Conservation (phyloP, 2,329 filamentous ascomycete genomes). For the Decorospora gaudefroyi region DNA sequence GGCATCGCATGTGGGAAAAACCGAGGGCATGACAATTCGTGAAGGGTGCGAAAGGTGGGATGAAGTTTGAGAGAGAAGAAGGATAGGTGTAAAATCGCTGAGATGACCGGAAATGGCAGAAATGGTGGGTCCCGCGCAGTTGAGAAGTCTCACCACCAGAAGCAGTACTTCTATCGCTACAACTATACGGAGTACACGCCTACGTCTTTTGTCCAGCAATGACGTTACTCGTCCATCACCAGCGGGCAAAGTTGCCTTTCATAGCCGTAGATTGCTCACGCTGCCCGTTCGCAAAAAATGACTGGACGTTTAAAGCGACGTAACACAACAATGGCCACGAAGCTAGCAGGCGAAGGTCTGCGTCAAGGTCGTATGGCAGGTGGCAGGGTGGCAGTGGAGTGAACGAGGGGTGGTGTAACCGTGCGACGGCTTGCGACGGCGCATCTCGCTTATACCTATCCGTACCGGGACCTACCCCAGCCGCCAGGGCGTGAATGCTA, state of each 20-base stretch:
- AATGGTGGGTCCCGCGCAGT: constrained; percentile 23
- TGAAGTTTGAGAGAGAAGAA: constrained; percentile 11
- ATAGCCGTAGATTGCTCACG: constrained; percentile 20
- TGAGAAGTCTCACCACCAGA: constrained; percentile 38
- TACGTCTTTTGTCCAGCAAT: constrained; percentile 2
- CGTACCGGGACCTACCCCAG: constrained; percentile 26
- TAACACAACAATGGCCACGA: constrained; percentile 32
- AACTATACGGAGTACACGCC: constrained; percentile 26
- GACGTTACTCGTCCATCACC: constrained; percentile 18
- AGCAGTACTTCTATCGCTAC: constrained; percentile 31
- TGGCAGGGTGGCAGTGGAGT: constrained; percentile 36
- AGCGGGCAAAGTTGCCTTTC: constrained; percentile 21
- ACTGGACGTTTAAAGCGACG: constrained; percentile 25
- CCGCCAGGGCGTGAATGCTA: constrained; percentile 40
- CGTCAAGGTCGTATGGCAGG: constrained; percentile 32
- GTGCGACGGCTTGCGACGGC: constrained; percentile 21
- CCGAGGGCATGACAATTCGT: constrained; percentile 47
- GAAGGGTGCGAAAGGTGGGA: neutral
- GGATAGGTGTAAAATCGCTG: constrained; percentile 1
- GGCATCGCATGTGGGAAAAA: constrained; percentile 39
- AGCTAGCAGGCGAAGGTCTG: constrained; percentile 5
- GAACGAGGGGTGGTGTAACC: constrained; percentile 29
- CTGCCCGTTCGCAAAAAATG: constrained; percentile 17
- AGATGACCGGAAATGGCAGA: constrained; percentile 26
- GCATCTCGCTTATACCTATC: constrained; percentile 31